phyloP scores from a whole-genome alignment of 768 basidiomycete genomes.

The Boletus speciosus region DNA sequence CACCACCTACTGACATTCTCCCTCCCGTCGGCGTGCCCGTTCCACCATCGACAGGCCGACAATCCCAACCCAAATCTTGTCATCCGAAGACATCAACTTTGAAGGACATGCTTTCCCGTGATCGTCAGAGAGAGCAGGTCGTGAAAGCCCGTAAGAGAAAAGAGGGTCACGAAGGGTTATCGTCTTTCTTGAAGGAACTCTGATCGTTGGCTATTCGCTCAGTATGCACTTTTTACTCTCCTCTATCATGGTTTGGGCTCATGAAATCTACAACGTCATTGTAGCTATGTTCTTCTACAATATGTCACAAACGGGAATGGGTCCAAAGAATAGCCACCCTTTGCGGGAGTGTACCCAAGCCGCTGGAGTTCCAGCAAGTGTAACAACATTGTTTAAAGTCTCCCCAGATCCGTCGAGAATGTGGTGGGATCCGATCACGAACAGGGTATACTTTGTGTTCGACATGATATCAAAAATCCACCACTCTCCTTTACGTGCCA shows the following conservation, averaged over 20 bases:
- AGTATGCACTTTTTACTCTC: neutral
- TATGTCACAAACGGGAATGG: too few species aligned
- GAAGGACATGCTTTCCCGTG: constrained; percentile 61
- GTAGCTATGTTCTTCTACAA: neutral
- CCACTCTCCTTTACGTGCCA: neutral
- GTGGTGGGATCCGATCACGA: neutral
- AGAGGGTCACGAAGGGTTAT: constrained; percentile 39
- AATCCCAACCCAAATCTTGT: constrained; percentile 39
- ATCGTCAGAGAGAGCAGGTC: constrained; percentile 44
- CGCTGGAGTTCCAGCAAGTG: neutral
- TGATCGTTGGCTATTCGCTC: neutral
- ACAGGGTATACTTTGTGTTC: neutral
- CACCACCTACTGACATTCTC: neutral
- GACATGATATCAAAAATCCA: neutral
- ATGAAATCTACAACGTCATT: neutral
- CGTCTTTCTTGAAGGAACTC: constrained; percentile 43
- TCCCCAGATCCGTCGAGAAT: neutral
- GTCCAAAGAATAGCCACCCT: neutral
- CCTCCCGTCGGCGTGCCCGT: neutral
- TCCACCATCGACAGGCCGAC: constrained; percentile 15
- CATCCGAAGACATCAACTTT: constrained; percentile 42
- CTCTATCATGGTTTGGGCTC: neutral
- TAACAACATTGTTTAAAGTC: neutral
- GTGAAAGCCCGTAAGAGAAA: constrained; percentile 18
- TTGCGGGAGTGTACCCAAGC: neutral